These are phyloP conservation scores for Fennellomyces sp. DNA, from an alignment of 371 early-diverging fungal genomes.

Conservation along the genomic window DNA sequence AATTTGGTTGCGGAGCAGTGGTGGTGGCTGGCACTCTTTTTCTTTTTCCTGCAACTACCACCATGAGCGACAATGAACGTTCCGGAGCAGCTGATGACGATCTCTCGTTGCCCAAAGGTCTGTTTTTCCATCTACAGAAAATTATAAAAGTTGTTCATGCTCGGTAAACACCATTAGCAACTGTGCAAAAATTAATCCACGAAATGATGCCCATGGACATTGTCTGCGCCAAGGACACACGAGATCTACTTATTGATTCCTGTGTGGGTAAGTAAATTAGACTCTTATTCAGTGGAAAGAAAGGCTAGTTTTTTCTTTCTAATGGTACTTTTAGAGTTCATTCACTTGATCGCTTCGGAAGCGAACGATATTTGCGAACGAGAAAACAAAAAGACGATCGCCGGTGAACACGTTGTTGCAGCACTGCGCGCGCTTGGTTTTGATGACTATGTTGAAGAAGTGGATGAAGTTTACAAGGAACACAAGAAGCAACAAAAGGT, in stretches of 20 bases:
- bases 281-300: neutral
- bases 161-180: conserved; percentile 62
- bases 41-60: neutral
- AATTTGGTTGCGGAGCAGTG: no score
- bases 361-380: conserved; percentile 98
- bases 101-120: conserved; percentile 86
- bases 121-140: no score
- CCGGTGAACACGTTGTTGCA: conserved; percentile 94
- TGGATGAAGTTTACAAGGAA: conserved; percentile 88
- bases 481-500: conserved; percentile 89
- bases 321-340: conserved; percentile 76
- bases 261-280: conserved; percentile 76
- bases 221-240: conserved; percentile 92
- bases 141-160: neutral
- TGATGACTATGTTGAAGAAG: conserved; percentile 88
- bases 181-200: conserved; percentile 96
- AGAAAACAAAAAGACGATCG: conserved; percentile 97
- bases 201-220: conserved; percentile 93
- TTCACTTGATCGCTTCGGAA: conserved; percentile 91
- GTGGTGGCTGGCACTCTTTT: no score
- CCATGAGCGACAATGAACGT: conserved; percentile 82
- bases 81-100: conserved; percentile 76
- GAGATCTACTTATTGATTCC: conserved; percentile 92
- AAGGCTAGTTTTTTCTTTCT: neutral
- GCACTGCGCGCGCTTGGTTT: conserved; percentile 94